Evolutionary conservation across 176 grass and related monocot species (phyloP).

Genomic region (Zoysia japonica): DNA sequence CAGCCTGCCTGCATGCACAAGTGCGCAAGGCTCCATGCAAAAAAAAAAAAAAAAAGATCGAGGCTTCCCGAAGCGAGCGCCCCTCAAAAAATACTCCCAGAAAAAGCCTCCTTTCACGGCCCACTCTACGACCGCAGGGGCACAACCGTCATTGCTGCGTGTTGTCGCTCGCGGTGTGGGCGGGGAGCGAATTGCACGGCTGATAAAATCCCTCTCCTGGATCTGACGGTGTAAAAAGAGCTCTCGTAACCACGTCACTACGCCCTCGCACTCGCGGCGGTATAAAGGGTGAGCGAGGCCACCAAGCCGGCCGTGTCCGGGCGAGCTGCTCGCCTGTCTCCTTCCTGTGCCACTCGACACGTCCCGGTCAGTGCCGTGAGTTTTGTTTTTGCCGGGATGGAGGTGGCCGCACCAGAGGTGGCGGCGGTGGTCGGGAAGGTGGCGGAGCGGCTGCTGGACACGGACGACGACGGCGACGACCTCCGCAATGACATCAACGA

Average conservation of each 20-base stretch:
- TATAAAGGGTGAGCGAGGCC: neutral
- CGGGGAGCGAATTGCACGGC: neutral
- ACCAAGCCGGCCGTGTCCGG: neutral
- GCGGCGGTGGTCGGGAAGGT: constrained; percentile 11
- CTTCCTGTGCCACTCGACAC: neutral
- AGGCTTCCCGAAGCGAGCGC: constrained; percentile 35
- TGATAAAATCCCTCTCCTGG: too few species aligned
- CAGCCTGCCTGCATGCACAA: neutral
- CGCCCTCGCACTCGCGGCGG: neutral
- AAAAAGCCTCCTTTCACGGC: neutral
- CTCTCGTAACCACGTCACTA: neutral
- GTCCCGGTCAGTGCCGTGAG: too few species aligned
- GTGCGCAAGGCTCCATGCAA: neutral
- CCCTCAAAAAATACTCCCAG: neutral
- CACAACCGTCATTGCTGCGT: neutral
- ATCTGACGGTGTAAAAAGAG: neutral
- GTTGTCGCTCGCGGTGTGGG: neutral
- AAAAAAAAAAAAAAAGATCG: neutral
- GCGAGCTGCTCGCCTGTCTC: neutral
- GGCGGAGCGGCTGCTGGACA: constrained; percentile 27
- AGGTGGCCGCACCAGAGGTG: neutral
- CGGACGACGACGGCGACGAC: neutral
- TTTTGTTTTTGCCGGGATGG: neutral
- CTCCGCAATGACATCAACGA: constrained; percentile 31
- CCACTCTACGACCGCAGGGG: neutral